phyloP scores from a whole-genome alignment of 2,329 filamentous ascomycete species.

The Lasiodiplodia hormozganensis region DNA sequence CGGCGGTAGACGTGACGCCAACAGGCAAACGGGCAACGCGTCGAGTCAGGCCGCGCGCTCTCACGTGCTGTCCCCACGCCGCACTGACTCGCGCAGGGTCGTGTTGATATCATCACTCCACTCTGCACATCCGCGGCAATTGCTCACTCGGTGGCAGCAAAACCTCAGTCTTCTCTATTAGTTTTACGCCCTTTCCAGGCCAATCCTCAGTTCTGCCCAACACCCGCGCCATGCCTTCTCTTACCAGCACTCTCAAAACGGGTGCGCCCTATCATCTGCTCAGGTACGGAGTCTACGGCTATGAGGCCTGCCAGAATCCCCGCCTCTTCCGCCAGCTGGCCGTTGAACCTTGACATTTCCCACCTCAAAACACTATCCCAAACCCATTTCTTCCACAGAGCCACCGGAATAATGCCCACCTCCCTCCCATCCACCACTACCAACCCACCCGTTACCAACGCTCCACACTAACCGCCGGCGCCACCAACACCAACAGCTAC shows the following conservation, averaged over 20 bases:
- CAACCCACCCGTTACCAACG: constrained; percentile 29
- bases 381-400: constrained; percentile 28
- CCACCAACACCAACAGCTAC: constrained; percentile 63
- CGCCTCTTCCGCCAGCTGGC: not conserved
- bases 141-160: not conserved
- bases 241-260: constrained; percentile 60
- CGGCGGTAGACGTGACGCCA: constrained; percentile 19
- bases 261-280: constrained; percentile 78
- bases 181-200: not conserved
- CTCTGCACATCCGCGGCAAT: not conserved
- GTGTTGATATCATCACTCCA: constrained; percentile 27
- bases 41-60: constrained; percentile 16
- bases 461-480: constrained; percentile 7
- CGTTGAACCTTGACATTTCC: not conserved
- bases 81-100: constrained; percentile 17
- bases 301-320: not conserved
- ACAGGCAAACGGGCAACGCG: not conserved
- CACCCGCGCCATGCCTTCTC: constrained; percentile 50
- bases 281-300: constrained; percentile 57
- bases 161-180: not conserved
- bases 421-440: constrained; percentile 24
- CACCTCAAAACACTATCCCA: not conserved
- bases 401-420: not conserved
- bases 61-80: constrained; percentile 1
- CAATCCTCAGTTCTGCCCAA: not conserved